A percentile compares a stretch with the other conserved stretches of the same genome.
Conservation (phyloP, 2,329 filamentous ascomycete genomes). For the Cladophialophora bantiana region DNA sequence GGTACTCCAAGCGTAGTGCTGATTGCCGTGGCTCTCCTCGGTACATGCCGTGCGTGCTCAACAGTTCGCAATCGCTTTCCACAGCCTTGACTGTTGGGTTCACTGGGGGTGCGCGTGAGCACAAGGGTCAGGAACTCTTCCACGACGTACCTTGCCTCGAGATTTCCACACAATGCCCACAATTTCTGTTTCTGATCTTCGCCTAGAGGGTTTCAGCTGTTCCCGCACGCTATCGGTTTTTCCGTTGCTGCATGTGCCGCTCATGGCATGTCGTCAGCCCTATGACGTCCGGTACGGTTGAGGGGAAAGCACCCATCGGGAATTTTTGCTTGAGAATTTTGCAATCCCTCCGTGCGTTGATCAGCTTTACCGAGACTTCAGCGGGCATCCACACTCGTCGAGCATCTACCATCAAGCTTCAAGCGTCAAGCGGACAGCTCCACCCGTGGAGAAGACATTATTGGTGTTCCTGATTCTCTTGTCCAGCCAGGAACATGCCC, state of each 20-base stretch:
- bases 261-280: not conserved
- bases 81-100: not conserved
- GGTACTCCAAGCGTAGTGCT: not conserved
- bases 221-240: not conserved
- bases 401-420: too few relatives aligned
- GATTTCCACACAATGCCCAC: not conserved
- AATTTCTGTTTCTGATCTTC: not conserved
- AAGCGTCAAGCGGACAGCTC: not conserved
- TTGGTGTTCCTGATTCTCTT: conserved; percentile 15
- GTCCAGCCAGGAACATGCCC: not conserved
- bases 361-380: not conserved
- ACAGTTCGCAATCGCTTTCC: conserved; percentile 1
- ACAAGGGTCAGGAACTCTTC: conserved; percentile 1
- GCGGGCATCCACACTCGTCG: not conserved
- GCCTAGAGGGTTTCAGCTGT: conserved; percentile 10
- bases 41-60: not conserved
- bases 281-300: not conserved
- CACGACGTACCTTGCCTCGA: not conserved
- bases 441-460: not conserved
- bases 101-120: not conserved
- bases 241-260: too few relatives aligned
- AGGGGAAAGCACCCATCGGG: not conserved
- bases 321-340: not conserved
- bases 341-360: conserved; percentile 1
- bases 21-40: conserved; percentile 4